Conservation (phyloP, 441 rosid species). For the Corymbia calophylla region DNA sequence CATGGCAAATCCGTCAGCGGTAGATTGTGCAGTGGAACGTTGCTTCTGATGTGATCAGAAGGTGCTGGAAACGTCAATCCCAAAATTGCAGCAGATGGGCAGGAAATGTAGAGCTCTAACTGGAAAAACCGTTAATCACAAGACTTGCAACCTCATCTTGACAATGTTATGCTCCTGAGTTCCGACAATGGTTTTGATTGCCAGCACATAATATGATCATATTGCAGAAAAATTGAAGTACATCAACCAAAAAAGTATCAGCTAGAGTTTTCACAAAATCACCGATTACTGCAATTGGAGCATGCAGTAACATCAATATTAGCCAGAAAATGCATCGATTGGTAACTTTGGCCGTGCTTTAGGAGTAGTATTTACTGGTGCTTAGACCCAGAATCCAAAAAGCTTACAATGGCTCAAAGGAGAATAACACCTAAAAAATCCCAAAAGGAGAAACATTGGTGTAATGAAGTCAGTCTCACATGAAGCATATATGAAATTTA, state of each 20-base stretch:
- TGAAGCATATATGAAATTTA: background rate
- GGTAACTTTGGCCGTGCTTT: background rate
- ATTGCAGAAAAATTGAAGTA: background rate
- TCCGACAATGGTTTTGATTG: no score
- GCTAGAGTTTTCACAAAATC: background rate
- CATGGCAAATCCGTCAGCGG: background rate
- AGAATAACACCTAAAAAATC: background rate
- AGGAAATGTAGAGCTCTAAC: background rate
- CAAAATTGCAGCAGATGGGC: background rate
- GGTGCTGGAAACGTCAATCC: background rate
- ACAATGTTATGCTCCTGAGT: background rate
- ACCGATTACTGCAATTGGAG: background rate
- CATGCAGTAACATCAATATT: background rate
- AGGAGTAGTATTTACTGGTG: background rate
- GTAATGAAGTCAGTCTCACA: background rate
- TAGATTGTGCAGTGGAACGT: background rate
- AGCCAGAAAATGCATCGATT: background rate
- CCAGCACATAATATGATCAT: background rate
- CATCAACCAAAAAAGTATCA: background rate
- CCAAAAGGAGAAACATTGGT: background rate
- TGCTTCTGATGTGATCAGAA: background rate
- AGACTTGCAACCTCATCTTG: background rate
- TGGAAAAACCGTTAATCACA: background rate
- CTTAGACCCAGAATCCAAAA: background rate
- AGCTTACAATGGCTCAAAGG: background rate